phyloP scores from a whole-genome alignment of 2,329 filamentous ascomycete genomes.

The Fusarium guadeloupense region DNA sequence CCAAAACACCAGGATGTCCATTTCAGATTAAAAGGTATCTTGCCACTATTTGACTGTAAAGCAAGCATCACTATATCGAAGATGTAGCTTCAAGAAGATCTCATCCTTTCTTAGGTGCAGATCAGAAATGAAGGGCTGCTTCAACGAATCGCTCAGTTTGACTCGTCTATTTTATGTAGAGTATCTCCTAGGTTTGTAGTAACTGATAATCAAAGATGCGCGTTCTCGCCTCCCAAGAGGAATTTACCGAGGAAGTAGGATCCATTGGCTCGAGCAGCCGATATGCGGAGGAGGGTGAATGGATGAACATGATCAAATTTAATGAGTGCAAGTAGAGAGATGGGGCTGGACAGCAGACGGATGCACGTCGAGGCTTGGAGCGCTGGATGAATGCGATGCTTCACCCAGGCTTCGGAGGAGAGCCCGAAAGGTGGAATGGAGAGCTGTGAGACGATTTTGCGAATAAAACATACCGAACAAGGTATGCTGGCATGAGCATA shows the following conservation, averaged over 20 bases:
- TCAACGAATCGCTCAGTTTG: constrained; percentile 9
- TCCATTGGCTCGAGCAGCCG: constrained; percentile 31
- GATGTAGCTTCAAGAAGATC: constrained; percentile 30
- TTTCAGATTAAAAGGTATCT: constrained; percentile 4
- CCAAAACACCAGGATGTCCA: constrained; percentile 1
- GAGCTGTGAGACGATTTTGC: constrained; percentile 16
- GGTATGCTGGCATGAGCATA: background rate
- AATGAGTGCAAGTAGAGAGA: constrained; percentile 5
- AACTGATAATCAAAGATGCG: constrained; percentile 18
- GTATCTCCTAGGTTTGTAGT: background rate
- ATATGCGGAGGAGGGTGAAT: constrained; percentile 31
- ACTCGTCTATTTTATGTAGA: constrained; percentile 8
- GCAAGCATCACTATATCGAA: background rate
- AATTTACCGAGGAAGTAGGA: constrained; percentile 32
- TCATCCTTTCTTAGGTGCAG: constrained; percentile 26
- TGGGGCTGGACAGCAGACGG: constrained; percentile 6
- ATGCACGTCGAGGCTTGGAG: constrained; percentile 4
- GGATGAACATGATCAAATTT: constrained; percentile 16
- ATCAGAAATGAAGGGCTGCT: constrained; percentile 31
- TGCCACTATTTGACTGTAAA: constrained; percentile 7
- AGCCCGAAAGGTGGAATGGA: constrained; percentile 20
- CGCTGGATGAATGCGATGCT: constrained; percentile 4
- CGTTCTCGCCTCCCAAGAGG: constrained; percentile 26
- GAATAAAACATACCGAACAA: background rate
- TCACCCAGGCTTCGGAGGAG: constrained; percentile 20